These are phyloP conservation scores for Nemania serpens DNA, from an alignment of 2,329 filamentous ascomycete species.

Conservation along the genomic window DNA sequence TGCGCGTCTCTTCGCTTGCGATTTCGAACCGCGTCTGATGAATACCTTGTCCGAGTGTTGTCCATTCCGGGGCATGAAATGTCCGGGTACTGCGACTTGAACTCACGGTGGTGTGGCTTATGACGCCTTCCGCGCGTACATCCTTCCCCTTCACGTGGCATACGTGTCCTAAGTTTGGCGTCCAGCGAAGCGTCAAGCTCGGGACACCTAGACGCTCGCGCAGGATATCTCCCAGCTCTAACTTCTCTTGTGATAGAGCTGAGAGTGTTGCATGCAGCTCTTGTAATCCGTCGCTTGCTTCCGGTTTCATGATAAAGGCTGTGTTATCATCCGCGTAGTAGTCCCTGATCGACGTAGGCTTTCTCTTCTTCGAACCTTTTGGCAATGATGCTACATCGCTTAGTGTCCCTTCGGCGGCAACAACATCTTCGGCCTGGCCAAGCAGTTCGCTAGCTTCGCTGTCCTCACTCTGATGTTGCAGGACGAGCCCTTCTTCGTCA, in stretches of 20 bases:
- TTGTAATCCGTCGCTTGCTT: constrained; percentile 68
- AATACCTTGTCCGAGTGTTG: constrained; percentile 74
- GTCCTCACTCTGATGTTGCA: constrained; percentile 78
- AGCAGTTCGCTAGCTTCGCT: constrained; percentile 72
- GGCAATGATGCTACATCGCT: constrained; percentile 60
- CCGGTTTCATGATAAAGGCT: constrained; percentile 68
- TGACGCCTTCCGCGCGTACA: constrained; percentile 42
- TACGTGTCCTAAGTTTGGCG: constrained; percentile 83
- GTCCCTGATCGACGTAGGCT: constrained; percentile 55
- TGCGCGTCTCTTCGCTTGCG: constrained; percentile 78
- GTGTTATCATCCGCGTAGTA: constrained; percentile 63
- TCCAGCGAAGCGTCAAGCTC: constrained; percentile 81
- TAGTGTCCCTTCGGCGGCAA: constrained; percentile 66
- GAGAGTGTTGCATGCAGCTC: constrained; percentile 72
- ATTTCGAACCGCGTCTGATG: constrained; percentile 80
- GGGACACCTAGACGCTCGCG: constrained; percentile 64
- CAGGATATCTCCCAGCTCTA: constrained; percentile 62
- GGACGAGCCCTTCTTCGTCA: constrained; percentile 87
- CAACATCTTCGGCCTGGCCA: constrained; percentile 72
- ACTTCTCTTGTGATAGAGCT: constrained; percentile 63
- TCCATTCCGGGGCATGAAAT: constrained; percentile 86
- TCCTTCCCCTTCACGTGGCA: constrained; percentile 89
- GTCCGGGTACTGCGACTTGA: constrained; percentile 84
- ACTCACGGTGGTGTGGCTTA: constrained; percentile 57
- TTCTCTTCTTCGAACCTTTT: constrained; percentile 55